A percentile compares a stretch with the other conserved stretches of the same genome.
These are phyloP conservation scores for Yarrowia sp. DNA, from an alignment of 805 yeast species.

Conservation along the genomic window DNA sequence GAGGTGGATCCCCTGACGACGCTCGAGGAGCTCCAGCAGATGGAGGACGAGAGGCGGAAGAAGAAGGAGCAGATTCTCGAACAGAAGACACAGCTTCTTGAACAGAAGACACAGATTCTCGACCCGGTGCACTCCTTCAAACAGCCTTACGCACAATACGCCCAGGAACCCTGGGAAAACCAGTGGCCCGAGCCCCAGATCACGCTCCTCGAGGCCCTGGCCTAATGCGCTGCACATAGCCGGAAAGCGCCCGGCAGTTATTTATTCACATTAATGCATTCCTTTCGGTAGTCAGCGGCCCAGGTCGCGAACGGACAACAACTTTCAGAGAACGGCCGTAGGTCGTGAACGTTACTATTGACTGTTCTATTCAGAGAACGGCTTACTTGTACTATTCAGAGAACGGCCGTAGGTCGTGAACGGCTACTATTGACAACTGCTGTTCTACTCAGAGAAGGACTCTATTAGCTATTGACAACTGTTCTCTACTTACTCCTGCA, in stretches of 20 bases:
- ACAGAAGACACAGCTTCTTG: neutral
- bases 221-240: constrained; percentile 15
- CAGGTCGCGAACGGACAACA: too few species aligned
- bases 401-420: too few species aligned
- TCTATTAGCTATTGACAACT: too few species aligned
- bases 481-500: too few species aligned
- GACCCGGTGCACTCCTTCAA: neutral
- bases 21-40: neutral
- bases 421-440: too few species aligned
- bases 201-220: constrained; percentile 2
- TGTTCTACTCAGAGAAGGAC: too few species aligned
- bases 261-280: constrained; percentile 6
- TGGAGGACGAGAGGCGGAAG: neutral
- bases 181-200: constrained; percentile 3
- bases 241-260: constrained; percentile 22
- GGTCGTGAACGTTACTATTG: too few species aligned
- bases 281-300: too few species aligned
- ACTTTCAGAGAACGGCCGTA: too few species aligned
- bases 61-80: neutral
- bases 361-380: too few species aligned
- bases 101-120: neutral
- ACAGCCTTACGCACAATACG: neutral
- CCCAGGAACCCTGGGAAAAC: neutral
- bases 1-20: constrained; percentile 14
- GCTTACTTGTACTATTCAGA: too few species aligned